Conservation (phyloP, 768 basidiomycete genomes). For the Boletus speciosus region DNA sequence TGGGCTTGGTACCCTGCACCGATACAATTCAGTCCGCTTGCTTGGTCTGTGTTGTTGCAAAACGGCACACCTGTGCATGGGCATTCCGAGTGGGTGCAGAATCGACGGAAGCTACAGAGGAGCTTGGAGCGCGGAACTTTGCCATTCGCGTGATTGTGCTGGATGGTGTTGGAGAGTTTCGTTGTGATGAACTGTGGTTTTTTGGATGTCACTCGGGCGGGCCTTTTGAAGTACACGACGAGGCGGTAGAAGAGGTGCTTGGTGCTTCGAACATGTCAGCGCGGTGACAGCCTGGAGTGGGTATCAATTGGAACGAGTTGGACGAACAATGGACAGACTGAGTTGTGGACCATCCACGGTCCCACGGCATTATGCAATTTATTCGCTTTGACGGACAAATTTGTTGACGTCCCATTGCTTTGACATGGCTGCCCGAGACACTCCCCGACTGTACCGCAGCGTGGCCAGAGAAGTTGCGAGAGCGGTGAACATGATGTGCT, state of each 20-base stretch:
- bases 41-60: neutral
- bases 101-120: constrained; percentile 10
- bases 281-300: constrained; percentile 3
- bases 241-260: neutral
- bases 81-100: neutral
- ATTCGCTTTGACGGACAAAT: constrained; percentile 7
- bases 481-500: constrained; percentile 15
- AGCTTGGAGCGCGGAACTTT: constrained; percentile 17
- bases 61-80: constrained; percentile 9
- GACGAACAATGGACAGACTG: constrained; percentile 20
- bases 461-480: constrained; percentile 30
- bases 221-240: constrained; percentile 18
- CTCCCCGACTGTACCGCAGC: constrained; percentile 25
- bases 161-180: neutral
- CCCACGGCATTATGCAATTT: constrained; percentile 14
- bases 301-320: constrained; percentile 1
- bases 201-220: neutral
- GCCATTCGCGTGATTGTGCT: constrained; percentile 9
- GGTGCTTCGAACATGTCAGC: constrained; percentile 17
- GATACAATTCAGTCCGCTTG: neutral
- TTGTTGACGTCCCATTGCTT: constrained; percentile 6
- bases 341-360: constrained; percentile 8
- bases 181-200: neutral
- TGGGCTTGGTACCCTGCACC: constrained; percentile 1
- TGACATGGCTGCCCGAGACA: constrained; percentile 23